Percentiles rank a stretch among this genome's conserved stretches.
phyloP scores from a whole-genome alignment of 495 filamentous ascomycete genomes.

The Hypomontagnella submonticulosa region DNA sequence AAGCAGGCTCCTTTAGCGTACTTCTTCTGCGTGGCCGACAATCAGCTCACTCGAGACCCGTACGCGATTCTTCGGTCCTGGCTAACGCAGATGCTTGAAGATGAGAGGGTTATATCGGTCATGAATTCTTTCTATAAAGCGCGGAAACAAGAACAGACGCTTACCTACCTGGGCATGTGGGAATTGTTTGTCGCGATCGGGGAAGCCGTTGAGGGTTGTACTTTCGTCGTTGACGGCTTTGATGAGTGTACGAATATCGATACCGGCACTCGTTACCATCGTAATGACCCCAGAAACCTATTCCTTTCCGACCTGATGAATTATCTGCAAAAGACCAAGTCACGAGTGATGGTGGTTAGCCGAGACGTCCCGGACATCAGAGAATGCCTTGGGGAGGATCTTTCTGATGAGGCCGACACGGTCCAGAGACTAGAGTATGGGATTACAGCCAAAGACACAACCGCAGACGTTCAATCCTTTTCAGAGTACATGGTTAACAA shows the following conservation, averaged over 20 bases:
- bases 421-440: not conserved
- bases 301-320: not conserved
- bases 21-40: conserved; percentile 1
- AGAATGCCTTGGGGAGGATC: not conserved
- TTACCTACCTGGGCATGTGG: not conserved
- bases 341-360: not conserved
- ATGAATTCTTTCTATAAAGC: not conserved
- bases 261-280: not conserved
- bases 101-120: not conserved
- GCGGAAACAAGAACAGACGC: not conserved
- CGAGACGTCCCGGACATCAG: not conserved
- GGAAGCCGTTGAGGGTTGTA: not conserved
- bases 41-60: not conserved
- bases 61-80: not conserved
- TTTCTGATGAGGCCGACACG: not conserved
- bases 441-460: not conserved
- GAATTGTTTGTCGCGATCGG: not conserved
- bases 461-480: not conserved
- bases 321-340: not conserved
- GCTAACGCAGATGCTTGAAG: not conserved
- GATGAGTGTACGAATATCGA: not conserved
- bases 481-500: conserved; percentile 1
- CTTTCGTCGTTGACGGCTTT: not conserved
- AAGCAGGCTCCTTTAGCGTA: not conserved
- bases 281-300: not conserved